Percentiles rank a stretch among this genome's conserved stretches.
These are phyloP conservation scores for Solanum habrochaites DNA, from an alignment of 257 asterid genomes.

Conservation along the genomic window DNA sequence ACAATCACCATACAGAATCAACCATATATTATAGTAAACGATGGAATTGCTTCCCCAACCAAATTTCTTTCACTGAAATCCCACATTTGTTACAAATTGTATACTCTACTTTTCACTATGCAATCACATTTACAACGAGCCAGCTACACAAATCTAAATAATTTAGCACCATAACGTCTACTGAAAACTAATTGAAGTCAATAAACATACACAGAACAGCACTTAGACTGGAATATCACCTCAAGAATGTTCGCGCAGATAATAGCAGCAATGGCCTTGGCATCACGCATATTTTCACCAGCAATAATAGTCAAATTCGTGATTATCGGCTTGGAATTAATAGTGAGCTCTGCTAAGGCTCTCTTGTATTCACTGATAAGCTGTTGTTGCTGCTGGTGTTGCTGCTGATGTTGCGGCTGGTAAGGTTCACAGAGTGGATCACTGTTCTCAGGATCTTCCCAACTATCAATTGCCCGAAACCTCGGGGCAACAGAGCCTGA, in stretches of 20 bases:
- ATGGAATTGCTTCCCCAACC: background rate
- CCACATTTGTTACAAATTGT: background rate
- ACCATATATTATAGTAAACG: background rate
- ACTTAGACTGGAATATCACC: constrained; percentile 49
- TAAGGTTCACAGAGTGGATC: constrained; percentile 48
- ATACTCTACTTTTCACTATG: background rate
- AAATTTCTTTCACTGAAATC: background rate
- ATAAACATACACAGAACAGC: background rate
- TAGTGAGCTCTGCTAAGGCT: constrained; percentile 77
- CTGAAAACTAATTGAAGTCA: background rate
- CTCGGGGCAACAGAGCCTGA: constrained; percentile 33
- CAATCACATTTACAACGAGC: background rate
- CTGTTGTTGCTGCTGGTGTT: constrained; percentile 68
- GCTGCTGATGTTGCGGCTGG: constrained; percentile 24
- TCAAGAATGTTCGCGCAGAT: constrained; percentile 68
- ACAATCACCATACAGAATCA: background rate
- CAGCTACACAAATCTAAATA: background rate
- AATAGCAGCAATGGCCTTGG: constrained; percentile 65
- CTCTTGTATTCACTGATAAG: constrained; percentile 76
- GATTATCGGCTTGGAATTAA: constrained; percentile 90
- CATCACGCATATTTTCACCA: constrained; percentile 79
- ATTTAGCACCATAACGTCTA: background rate
- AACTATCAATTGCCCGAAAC: constrained; percentile 7
- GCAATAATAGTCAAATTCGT: constrained; percentile 61
- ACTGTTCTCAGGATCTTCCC: constrained; percentile 38